Evolutionary conservation across 208 protist genomes (phyloP).

Genomic region (Strigomonas oncopelti): DNA sequence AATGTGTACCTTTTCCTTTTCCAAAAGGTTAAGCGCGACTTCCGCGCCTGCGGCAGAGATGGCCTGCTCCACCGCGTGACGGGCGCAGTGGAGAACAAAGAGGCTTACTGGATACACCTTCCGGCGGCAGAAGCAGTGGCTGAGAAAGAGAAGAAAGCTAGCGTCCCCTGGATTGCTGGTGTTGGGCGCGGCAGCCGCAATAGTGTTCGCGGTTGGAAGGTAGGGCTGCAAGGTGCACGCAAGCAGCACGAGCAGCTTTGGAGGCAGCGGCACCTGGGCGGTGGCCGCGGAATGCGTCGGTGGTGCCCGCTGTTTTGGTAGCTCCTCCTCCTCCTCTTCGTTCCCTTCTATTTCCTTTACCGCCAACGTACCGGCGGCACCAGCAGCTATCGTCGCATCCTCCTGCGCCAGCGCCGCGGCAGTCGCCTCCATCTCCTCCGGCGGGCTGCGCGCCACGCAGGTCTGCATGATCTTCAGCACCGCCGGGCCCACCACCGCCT

Average conservation of each 20-base stretch:
- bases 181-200: no score
- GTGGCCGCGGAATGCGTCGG: background rate
- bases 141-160: background rate
- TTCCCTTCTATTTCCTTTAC: background rate
- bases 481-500: no score
- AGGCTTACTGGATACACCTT: background rate
- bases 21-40: background rate
- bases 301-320: background rate
- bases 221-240: background rate
- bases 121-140: background rate
- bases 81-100: background rate
- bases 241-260: background rate
- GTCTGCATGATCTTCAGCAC: background rate
- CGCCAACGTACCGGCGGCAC: no score
- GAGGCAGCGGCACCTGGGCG: no score
- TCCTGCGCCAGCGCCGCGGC: background rate
- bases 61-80: background rate
- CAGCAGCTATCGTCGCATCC: background rate
- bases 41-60: no score
- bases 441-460: background rate
- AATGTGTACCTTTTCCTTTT: background rate
- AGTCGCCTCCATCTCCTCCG: background rate
- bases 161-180: background rate
- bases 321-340: constrained; percentile 37
- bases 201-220: background rate